These are phyloP conservation scores for Ganoderma boninense DNA, from an alignment of 1,284 basidiomycete genomes.

Conservation along the genomic window DNA sequence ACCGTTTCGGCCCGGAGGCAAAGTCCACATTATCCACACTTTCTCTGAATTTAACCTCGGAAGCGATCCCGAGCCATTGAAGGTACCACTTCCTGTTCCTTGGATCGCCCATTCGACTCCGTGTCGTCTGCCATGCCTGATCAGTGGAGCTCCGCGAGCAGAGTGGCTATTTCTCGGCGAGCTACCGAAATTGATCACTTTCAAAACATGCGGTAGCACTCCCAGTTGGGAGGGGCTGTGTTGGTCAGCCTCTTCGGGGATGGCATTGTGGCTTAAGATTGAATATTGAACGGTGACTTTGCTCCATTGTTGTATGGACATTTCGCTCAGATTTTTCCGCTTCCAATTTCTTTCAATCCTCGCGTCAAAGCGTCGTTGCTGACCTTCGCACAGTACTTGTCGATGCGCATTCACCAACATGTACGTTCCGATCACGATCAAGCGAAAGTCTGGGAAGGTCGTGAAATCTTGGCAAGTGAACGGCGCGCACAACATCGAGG, in stretches of 20 bases:
- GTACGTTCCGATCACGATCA: slow-evolving; percentile 56
- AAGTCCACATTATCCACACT: not conserved
- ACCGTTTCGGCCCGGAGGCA: too few species aligned
- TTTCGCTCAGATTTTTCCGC: not conserved
- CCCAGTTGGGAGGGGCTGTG: too few species aligned
- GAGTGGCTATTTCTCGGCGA: not conserved
- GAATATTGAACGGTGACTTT: too few species aligned
- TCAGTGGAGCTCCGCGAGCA: not conserved
- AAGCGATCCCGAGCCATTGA: not conserved
- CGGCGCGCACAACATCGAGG: slow-evolving; percentile 57
- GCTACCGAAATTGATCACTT: too few species aligned
- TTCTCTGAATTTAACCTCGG: not conserved
- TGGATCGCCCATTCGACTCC: not conserved
- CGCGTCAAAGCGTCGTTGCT: not conserved
- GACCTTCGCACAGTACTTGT: slow-evolving; percentile 46
- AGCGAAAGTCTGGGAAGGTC: slow-evolving; percentile 47
- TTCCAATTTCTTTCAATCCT: not conserved
- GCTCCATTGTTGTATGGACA: too few species aligned
- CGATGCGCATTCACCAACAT: slow-evolving; percentile 56
- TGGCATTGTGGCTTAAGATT: too few species aligned
- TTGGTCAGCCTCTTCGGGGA: too few species aligned
- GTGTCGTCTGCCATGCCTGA: not conserved
- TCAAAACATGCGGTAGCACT: too few species aligned
- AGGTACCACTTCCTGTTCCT: not conserved
- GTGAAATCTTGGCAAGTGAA: slow-evolving; percentile 60